A percentile compares a stretch with the other conserved stretches of the same genome.
These are phyloP conservation scores for Escallonia herrerae DNA, from an alignment of 129 eudicot genomes.

Conservation along the genomic window DNA sequence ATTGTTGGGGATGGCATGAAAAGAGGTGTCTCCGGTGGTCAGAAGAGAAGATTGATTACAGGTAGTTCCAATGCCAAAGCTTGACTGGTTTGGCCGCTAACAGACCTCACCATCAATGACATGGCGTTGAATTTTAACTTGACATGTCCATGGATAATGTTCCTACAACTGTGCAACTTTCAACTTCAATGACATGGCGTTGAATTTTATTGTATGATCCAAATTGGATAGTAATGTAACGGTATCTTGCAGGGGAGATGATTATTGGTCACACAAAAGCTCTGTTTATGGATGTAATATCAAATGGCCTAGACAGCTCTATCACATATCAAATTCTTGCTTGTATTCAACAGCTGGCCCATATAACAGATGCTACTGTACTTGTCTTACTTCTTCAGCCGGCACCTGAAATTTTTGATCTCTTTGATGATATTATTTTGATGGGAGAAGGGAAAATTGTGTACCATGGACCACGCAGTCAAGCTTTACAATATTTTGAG, in stretches of 20 bases:
- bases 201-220: background rate
- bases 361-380: slow-evolving; percentile 66
- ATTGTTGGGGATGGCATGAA: slow-evolving; percentile 80
- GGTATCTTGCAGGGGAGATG: slow-evolving; percentile 58
- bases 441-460: slow-evolving; percentile 85
- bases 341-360: slow-evolving; percentile 72
- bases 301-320: slow-evolving; percentile 90
- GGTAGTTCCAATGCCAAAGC: slow-evolving; percentile 27
- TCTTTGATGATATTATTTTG: slow-evolving; percentile 76
- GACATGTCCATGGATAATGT: too few species aligned
- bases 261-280: slow-evolving; percentile 81
- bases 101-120: too few species aligned
- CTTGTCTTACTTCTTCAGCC: slow-evolving; percentile 91
- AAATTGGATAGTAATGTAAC: background rate
- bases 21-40: slow-evolving; percentile 91
- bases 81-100: too few species aligned
- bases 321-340: slow-evolving; percentile 78
- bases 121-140: too few species aligned
- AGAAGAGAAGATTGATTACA: slow-evolving; percentile 82
- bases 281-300: slow-evolving; percentile 83
- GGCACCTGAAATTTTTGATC: slow-evolving; percentile 78
- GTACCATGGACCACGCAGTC: slow-evolving; percentile 62
- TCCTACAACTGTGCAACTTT: background rate
- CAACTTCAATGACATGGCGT: background rate
- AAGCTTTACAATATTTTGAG: slow-evolving; percentile 52